Conservation (phyloP, 2,329 filamentous ascomycete genomes). For the Alternaria tenuissima region DNA sequence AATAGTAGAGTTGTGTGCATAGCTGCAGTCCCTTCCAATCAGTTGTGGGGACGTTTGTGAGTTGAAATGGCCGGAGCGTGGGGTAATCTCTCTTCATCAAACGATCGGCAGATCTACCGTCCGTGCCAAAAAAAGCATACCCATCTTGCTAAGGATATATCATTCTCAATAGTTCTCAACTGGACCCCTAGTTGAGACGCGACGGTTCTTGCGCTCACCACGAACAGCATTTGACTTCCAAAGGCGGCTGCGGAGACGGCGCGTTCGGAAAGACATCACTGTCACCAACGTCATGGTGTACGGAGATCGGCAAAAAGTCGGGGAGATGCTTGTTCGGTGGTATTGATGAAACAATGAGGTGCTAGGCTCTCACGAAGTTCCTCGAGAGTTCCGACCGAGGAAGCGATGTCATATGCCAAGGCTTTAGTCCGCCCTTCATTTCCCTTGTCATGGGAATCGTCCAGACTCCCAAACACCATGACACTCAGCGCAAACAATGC, state of each 20-base stretch:
- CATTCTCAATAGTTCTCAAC: background rate
- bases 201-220: background rate
- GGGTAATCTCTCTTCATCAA: conserved; percentile 18
- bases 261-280: background rate
- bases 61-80: conserved; percentile 22
- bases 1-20: conserved; percentile 3
- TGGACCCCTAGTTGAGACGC: background rate
- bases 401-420: conserved; percentile 9
- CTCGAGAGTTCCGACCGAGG: background rate
- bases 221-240: background rate
- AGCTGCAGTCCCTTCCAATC: conserved; percentile 1
- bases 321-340: conserved; percentile 1
- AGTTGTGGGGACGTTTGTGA: conserved; percentile 9
- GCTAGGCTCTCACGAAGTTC: background rate
- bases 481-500: background rate
- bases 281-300: background rate
- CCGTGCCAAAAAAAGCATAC: background rate
- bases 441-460: background rate
- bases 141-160: background rate
- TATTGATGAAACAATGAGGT: conserved; percentile 13
- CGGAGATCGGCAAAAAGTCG: background rate
- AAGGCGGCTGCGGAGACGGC: too few species aligned
- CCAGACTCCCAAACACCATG: background rate
- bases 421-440: conserved; percentile 14
- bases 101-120: conserved; percentile 13